Evolutionary conservation across 176 grass and related monocot genomes (phyloP), one percentile per base, ranked within the genome.

Genomic region (Panicum miliaceum): DNA sequence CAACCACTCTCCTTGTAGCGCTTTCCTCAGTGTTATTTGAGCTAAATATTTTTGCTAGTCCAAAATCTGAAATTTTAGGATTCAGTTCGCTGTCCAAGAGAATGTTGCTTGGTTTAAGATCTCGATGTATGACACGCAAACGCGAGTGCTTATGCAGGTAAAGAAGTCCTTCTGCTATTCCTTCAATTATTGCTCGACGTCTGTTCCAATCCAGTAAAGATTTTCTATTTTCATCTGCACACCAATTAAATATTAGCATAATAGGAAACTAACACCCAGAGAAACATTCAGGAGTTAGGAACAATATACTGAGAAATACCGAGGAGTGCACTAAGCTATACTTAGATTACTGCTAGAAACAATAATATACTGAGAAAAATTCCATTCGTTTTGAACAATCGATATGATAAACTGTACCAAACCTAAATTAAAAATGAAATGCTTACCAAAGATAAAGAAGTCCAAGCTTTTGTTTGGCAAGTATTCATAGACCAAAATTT

Each of bases 401-500:
- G 4, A 7, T 43, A 45, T 32, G 4, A 73, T 15, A 59, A 46
- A 53, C 6, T 11, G 5, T 5, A 26, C 22, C 16, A 41, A 77
- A 59, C n/a, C 14, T 68, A 6, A 36, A 35, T 58, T 5, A 6
- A 8, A 23, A 5, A 45, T 77, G 3, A 69, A 69, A 51, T 36
- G 26, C 60, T 18, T 85, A 94, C 92, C 89, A 70, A 91, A 94
- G 78, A 94, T 82, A 68, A 91, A 81, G 50, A 63, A 89, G 66
- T 94, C 92, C 40, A 94, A 82, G 51, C 92, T 94, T 87, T 88
- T 94, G 13, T 91, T 94, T 65, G 89, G 89, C 75, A 91, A 65
- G 57, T 84, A 94, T 84, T 94, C 89, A 82, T 94, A 91, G 19
- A 93, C 81, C 40, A 93, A 42, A 66, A 93, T 68, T 65, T 93